Base-by-base conservation (phyloP, 2,329 filamentous ascomycete genomes). In the Fusarium cyanostomum region DNA sequence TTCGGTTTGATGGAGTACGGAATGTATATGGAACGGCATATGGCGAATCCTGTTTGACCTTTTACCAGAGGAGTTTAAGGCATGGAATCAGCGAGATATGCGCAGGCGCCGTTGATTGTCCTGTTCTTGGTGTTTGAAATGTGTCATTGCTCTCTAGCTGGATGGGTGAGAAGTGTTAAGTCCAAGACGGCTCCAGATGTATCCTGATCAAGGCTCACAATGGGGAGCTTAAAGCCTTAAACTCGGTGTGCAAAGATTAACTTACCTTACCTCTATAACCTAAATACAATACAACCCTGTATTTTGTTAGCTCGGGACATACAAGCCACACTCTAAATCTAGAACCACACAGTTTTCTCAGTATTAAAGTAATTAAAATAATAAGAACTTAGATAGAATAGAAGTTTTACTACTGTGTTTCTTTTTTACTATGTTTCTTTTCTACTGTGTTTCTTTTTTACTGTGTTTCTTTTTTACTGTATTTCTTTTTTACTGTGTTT, bases 1-100 rank as follows among this genome's bases (percentile, higher is more conserved):
- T 38, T 9, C 35, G 57, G 51, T 42, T 37, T 52, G 41, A 34
- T n/a, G 59, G 58, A 53, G 52, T 57, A 52, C 21, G 43, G 42
- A 21, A 54, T 43, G 35, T 41, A 54, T 34, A 52, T 56, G 34
- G 18, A 42, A 37, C 50, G 31, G 30, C 18, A 45, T 18, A 49
- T 13, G 46, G 21, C 24, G 28, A 52, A 33, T 11, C 28, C 13
- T 27, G n/a, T 18, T 26, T 27, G 27, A 35, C 21, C 30, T 34
- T 53, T 34, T 44, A 46, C 18, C 18, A 31, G 46, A 41, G 50
- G 15, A 27, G 41, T 48, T 39, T 31, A 21, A 50, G 44, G 26
- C 21, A 43, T 53, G 39, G 38, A 18, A 21, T 30, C 35, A 21
- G 37, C 12, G 31, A 33, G 8, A 27, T 24, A 24, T 33, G 39